These are phyloP conservation scores for Tephrocybe sp. DNA, from an alignment of 768 basidiomycete species.

Conservation along the genomic window DNA sequence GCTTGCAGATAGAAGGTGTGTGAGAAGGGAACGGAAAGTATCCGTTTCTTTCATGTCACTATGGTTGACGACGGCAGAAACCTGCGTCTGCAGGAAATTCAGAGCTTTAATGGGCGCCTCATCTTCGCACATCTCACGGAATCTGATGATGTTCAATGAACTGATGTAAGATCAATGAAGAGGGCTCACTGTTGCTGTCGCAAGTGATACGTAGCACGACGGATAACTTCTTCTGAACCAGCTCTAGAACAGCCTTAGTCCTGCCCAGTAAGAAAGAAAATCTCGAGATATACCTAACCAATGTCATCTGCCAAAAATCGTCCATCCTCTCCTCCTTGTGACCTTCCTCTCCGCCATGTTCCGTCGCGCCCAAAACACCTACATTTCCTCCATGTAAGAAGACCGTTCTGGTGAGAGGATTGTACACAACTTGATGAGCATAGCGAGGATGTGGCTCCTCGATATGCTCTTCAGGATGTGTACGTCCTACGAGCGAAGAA, in stretches of 20 bases:
- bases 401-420: slow-evolving; percentile 48
- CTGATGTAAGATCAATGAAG: not conserved
- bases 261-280: not conserved
- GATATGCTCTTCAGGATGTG: not conserved
- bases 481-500: not conserved
- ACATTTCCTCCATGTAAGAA: slow-evolving; percentile 81
- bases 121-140: slow-evolving; percentile 79
- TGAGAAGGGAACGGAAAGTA: slow-evolving; percentile 62
- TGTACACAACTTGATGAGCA: slow-evolving; percentile 79
- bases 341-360: slow-evolving; percentile 23
- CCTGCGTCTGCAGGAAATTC: slow-evolving; percentile 65
- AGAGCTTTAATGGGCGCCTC: slow-evolving; percentile 61
- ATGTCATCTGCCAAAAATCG: slow-evolving; percentile 76
- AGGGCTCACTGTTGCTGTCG: slow-evolving; percentile 68
- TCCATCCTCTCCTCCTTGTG: slow-evolving; percentile 52
- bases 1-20: slow-evolving; percentile 52
- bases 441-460: slow-evolving; percentile 61
- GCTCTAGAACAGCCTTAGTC: slow-evolving; percentile 38
- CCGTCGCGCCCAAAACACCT: slow-evolving; percentile 29
- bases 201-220: slow-evolving; percentile 59
- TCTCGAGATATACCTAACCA: slow-evolving; percentile 50
- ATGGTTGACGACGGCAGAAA: slow-evolving; percentile 72
- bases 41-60: slow-evolving; percentile 56
- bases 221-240: slow-evolving; percentile 58
- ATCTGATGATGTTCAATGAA: slow-evolving; percentile 37